Evolutionary conservation across 1,284 basidiomycete genomes (phyloP).

Genomic region (Abortiporus biennis): DNA sequence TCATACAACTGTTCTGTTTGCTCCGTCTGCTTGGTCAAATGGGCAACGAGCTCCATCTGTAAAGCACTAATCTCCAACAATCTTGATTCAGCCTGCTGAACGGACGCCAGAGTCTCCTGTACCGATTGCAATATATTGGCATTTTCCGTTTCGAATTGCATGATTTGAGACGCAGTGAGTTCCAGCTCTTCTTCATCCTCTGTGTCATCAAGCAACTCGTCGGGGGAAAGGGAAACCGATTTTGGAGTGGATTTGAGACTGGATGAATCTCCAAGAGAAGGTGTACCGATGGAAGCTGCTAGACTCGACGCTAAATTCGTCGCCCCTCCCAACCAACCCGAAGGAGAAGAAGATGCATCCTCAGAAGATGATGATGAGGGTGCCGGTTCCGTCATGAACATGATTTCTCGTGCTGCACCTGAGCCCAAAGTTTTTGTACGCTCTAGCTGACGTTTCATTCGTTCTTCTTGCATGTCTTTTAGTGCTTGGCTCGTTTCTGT

Average conservation of each 20-base stretch:
- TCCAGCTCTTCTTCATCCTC: constrained; percentile 74
- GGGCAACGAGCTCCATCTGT: constrained; percentile 83
- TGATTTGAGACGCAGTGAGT: constrained; percentile 77
- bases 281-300: constrained; percentile 57
- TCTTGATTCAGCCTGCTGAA: constrained; percentile 84
- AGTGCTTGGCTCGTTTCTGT: constrained; percentile 74
- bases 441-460: constrained; percentile 77
- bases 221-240: constrained; percentile 24
- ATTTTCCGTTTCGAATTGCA: constrained; percentile 89
- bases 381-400: constrained; percentile 31
- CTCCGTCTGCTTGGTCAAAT: constrained; percentile 85
- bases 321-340: constrained; percentile 61
- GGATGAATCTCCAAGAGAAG: constrained; percentile 25
- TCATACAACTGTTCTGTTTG: constrained; percentile 85
- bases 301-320: constrained; percentile 51
- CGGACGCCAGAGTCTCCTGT: constrained; percentile 78
- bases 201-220: constrained; percentile 38
- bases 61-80: constrained; percentile 86
- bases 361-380: constrained; percentile 19
- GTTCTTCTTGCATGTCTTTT: constrained; percentile 85
- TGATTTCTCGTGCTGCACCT: constrained; percentile 51
- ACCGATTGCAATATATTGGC: constrained; percentile 77
- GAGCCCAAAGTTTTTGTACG: constrained; percentile 76
- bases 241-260: constrained; percentile 20
- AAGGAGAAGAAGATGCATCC: constrained; percentile 16